phyloP scores from a whole-genome alignment of 176 grass and related monocot species.

The Paspalum notatum region DNA sequence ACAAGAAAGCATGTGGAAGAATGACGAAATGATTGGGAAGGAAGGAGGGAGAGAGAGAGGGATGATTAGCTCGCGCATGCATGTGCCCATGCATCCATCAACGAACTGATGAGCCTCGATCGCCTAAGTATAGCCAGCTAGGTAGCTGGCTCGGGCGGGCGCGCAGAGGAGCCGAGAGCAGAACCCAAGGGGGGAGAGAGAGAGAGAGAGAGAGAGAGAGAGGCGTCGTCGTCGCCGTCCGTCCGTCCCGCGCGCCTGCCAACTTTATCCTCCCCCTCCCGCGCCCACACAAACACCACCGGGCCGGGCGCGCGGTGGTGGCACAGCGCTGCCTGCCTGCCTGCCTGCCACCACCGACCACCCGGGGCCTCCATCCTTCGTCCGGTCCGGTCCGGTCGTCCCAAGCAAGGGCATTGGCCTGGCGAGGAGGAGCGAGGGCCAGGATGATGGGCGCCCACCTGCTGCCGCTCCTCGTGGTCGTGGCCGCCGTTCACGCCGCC shows the following conservation, averaged over 20 bases:
- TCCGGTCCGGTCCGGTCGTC: not conserved
- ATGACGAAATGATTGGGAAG: too few relatives aligned
- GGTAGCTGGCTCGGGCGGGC: too few relatives aligned
- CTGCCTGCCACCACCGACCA: not conserved
- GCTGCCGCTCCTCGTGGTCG: not conserved
- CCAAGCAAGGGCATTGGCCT: too few relatives aligned
- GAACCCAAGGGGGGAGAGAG: too few relatives aligned
- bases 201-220: too few relatives aligned
- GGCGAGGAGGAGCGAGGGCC: not conserved
- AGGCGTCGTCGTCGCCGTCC: not conserved
- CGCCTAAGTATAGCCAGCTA: too few relatives aligned
- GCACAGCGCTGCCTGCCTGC: not conserved
- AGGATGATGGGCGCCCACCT: conserved; percentile 6
- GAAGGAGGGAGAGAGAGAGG: too few relatives aligned
- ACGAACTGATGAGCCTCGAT: too few relatives aligned
- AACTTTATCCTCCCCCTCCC: conserved; percentile 39
- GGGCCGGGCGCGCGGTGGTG: conserved; percentile 2
- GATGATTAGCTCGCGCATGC: too few relatives aligned
- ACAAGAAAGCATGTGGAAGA: too few relatives aligned
- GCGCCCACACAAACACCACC: not conserved
- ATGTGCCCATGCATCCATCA: too few relatives aligned
- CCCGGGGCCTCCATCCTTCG: not conserved
- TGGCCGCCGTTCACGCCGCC: not conserved
- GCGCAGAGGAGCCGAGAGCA: too few relatives aligned
- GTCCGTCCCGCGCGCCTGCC: not conserved